phyloP scores from a whole-genome alignment of 1,139 yeast genomes.

The Nadsonia commutata region DNA sequence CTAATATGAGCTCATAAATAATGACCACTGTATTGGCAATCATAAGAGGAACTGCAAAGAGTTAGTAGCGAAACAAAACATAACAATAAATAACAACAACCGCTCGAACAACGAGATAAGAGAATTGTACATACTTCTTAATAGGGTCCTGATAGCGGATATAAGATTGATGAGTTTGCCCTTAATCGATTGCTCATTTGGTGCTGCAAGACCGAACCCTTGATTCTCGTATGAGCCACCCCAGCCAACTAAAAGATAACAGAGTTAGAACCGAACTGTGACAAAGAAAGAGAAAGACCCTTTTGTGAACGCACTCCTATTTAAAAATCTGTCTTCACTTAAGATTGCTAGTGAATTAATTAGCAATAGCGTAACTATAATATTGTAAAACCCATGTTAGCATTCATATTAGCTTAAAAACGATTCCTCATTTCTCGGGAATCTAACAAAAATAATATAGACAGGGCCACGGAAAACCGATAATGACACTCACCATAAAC shows the following conservation, averaged over 20 bases:
- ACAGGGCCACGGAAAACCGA: too few species aligned
- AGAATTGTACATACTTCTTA: constrained; percentile 36
- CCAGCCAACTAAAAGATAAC: constrained; percentile 15
- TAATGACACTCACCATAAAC: constrained; percentile 43
- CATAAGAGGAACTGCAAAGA: constrained; percentile 43
- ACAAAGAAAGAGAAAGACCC: neutral
- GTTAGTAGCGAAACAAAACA: too few species aligned
- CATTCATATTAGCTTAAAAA: too few species aligned
- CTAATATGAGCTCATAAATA: constrained; percentile 58
- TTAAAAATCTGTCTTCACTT: constrained; percentile 69
- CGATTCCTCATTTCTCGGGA: too few species aligned
- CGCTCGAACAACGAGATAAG: neutral
- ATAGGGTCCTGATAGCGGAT: constrained; percentile 58
- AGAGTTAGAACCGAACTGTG: neutral
- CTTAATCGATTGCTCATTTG: constrained; percentile 35
- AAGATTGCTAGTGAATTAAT: constrained; percentile 69
- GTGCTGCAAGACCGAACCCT: constrained; percentile 27
- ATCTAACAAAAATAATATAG: too few species aligned
- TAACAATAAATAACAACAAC: constrained; percentile 3
- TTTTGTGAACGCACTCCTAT: constrained; percentile 47
- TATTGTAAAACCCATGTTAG: constrained; percentile 8
- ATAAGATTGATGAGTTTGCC: constrained; percentile 48
- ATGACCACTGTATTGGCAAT: constrained; percentile 53
- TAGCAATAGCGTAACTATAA: constrained; percentile 37
- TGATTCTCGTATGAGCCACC: constrained; percentile 18